Base-by-base conservation (phyloP, 768 basidiomycete species). In the Serendipita sp. region DNA sequence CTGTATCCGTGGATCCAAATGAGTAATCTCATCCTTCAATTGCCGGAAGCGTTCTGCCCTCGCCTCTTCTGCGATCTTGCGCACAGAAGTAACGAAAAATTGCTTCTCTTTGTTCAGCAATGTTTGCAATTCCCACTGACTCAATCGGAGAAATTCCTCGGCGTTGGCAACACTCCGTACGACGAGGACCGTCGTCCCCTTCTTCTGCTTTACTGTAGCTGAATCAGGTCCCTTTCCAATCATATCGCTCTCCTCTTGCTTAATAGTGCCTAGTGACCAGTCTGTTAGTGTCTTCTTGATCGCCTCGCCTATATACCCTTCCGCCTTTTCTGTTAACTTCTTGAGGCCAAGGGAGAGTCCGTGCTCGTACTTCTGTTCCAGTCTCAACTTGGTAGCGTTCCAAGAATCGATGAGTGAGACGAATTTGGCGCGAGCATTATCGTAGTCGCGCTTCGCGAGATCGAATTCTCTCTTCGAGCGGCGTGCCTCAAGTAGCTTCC, bases 11-110 rank as follows among this genome's bases (percentile, higher is more conserved):
- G 53, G 53, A 34, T 58, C 53, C 24, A 58, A 24, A 58, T 20
- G 24, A 24, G 20, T 20, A 11, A 58, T 30, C 30, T 58, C 30
- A 24, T 58, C 26, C 28, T 58, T 58, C 2, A 58, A 31, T n/a
- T 58, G 24, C 31, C 31, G 53, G 30, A 58, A 58, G 4, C 53
- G 24, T 31, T 58, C 31, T 30, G 53, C 53, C 30, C 53, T 22
- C 11, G 53, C 53, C 53, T 58, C 53, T 33, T 58, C 53, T 11
- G 53, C 53, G 11, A 58, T 58, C 33, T 58, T 58, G 24, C 53
- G 53, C 9, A 58, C 53, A 11, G 24, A 9, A n/a, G 30, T 58
- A 11, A 58, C 53, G 20, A 58, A 58, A 2, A 22, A 13, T 33
- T 33, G 53, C 30, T 33, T 58, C 17, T 26, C 24, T 11, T 20